Base-by-base conservation (phyloP, 2,329 filamentous ascomycete genomes). In the Aaosphaeria pasadenensis region DNA sequence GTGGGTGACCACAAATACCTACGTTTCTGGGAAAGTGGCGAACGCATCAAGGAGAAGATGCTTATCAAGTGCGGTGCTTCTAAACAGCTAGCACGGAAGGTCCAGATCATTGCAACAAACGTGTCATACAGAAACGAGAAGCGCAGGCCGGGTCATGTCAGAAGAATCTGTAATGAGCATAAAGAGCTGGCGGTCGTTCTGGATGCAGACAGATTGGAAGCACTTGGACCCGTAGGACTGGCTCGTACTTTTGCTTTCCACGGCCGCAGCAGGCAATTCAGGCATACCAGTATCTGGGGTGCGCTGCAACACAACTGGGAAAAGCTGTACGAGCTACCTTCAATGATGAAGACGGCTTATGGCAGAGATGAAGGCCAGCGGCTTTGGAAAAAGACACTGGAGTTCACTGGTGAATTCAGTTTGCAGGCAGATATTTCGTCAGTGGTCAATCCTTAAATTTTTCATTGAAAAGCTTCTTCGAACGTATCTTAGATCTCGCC, bases 131-230 rank as follows among this genome's bases (percentile, higher is more conserved):
- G 81, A 5, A 78, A 78, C 53, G 89, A 95, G 69, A 75, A 81
- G 46, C 79, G 79, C 60, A 76, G 89, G 61, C 47, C 46, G 1
- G 39, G 9, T 4, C 6, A 31, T 11, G 82, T 88, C 11, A 70
- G 68, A 28, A 68, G 71, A 2, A 74, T 91, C 35, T 75, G 91
- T 24, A 66, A 64, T 7, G 60, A 72, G 30, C 75, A 87, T 29
- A 88, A 87, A 1, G 88, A 91, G 68, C 74, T 91, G 39, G 89
- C 83, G 0, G 80, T 94, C 43, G 89, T 95, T 30, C 90, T 95
- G 72, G 91, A 95, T 70, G 90, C 90, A 4, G 91, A 95, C 72
- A 78, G 90, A 11, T 75, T 96, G 28, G 91, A 96, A 71, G 87
- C 89, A 5, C 83, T 95, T 40, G 91, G 90, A 1, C 88, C 88